These are phyloP conservation scores for Huntiella omanensis DNA, from an alignment of 2,329 filamentous ascomycete species.

Conservation along the genomic window DNA sequence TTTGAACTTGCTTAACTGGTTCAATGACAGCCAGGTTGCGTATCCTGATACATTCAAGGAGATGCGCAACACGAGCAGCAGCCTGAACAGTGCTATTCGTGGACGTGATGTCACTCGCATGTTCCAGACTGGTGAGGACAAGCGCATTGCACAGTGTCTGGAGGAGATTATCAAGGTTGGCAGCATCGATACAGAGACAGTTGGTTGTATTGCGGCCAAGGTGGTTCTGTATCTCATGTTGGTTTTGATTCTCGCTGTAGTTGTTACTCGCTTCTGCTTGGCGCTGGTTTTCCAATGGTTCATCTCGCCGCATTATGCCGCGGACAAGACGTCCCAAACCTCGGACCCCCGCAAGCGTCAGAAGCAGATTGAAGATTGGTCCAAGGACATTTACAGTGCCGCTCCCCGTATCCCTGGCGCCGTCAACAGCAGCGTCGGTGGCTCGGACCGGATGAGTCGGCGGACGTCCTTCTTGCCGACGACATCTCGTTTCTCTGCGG, in stretches of 20 bases:
- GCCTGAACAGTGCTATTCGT: slow-evolving; percentile 43
- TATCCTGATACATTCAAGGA: slow-evolving; percentile 64
- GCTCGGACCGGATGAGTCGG: slow-evolving; percentile 56
- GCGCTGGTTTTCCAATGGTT: slow-evolving; percentile 95
- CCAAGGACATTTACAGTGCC: slow-evolving; percentile 88
- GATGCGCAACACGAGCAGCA: slow-evolving; percentile 47
- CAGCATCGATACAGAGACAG: slow-evolving; percentile 83
- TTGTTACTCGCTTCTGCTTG: slow-evolving; percentile 68
- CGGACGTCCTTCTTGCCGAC: slow-evolving; percentile 79
- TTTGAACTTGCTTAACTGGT: slow-evolving; percentile 73
- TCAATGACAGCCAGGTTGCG: slow-evolving; percentile 62
- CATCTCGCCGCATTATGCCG: slow-evolving; percentile 67
- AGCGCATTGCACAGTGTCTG: slow-evolving; percentile 68
- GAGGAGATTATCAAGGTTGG: slow-evolving; percentile 91
- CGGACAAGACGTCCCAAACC: slow-evolving; percentile 66
- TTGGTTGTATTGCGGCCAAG: slow-evolving; percentile 93
- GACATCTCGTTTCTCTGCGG: slow-evolving; percentile 84
- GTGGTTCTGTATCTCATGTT: slow-evolving; percentile 91
- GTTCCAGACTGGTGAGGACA: slow-evolving; percentile 63
- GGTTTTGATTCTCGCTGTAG: slow-evolving; percentile 79
- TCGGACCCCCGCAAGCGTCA: slow-evolving; percentile 68
- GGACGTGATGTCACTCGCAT: slow-evolving; percentile 80
- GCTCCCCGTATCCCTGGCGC: slow-evolving; percentile 66
- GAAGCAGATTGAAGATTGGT: slow-evolving; percentile 94
- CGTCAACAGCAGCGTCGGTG: slow-evolving; percentile 42